Percentiles rank a stretch among this genome's conserved stretches.
phyloP scores from a whole-genome alignment of 371 early-diverging fungal species.

The Mucor saturninus region DNA sequence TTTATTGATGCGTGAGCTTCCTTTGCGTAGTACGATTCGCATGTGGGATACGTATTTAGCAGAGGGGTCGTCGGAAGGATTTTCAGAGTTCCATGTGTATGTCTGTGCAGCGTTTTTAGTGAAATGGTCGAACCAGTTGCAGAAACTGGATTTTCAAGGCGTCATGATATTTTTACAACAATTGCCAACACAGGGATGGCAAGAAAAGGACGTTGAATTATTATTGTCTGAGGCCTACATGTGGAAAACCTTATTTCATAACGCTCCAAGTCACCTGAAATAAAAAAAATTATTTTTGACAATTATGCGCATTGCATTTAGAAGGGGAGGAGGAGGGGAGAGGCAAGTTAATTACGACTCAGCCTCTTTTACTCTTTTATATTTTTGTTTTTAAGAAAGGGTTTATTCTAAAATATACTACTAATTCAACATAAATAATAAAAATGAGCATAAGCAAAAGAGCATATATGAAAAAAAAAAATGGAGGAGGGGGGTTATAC shows the following conservation, averaged over 20 bases:
- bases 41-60: constrained; percentile 99
- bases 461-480: not conserved
- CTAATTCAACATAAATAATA: not conserved
- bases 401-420: constrained; percentile 4
- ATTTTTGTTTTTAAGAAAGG: not conserved
- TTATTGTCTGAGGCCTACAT: constrained; percentile 94
- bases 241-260: constrained; percentile 94
- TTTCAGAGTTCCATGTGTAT: constrained; percentile 95
- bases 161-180: constrained; percentile 95
- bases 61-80: constrained; percentile 86
- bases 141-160: constrained; percentile 90
- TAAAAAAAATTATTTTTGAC: constrained; percentile 11
- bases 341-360: not conserved
- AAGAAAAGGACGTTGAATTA: constrained; percentile 89
- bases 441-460: not conserved
- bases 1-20: constrained; percentile 95
- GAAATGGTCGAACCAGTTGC: constrained; percentile 88
- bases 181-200: constrained; percentile 89
- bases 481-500: constrained; percentile 1
- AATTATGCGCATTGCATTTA: constrained; percentile 1
- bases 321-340: not conserved
- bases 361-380: not conserved
- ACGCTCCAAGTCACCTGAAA: constrained; percentile 78
- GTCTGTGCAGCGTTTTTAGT: constrained; percentile 97
- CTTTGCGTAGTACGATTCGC: constrained; percentile 82